Base-by-base conservation (phyloP, 1,139 yeast genomes). In the Eremothecium sinecaudum region DNA sequence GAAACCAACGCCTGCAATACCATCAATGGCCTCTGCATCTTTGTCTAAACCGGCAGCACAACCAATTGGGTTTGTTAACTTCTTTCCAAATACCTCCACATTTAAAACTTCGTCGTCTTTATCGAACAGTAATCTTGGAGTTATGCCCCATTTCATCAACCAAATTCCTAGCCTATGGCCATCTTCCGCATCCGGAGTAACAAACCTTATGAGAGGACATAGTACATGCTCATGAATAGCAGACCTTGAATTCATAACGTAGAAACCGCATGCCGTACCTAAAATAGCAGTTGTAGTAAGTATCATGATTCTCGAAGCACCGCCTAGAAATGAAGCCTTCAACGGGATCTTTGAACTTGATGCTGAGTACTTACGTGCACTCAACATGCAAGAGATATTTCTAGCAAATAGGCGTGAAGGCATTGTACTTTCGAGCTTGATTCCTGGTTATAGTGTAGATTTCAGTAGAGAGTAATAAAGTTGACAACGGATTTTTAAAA, bases 21-120 rank as follows among this genome's bases (percentile, higher is more conserved):
- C 64, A 47, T 87, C 96, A 47, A 90, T 76, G n/a, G 86, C 94
- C 53, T 84, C 94, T 34, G 86, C 98, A 50, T 87, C 81, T 59
- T 87, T 87, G 58, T 87, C 98, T 44, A 87, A 70, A 9, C 98
- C 98, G 21, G 98, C 97, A 32, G 97, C 97, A 48, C 87, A 69
- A 5, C 97, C 97, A 38, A 87, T 65, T 14, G 97, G 97, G 37
- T 78, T 78, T 19, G 70, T 66, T 51, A 87, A 61, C 1, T 53
- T 61, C 34, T 64, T 69, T 5, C 84, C 86, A 54, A 81, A 80
- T 1, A 77, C 79, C 28, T 69, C 56, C 11, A 78, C 84, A 6
- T 71, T 63, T 44, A 81, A 63, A 4, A 62, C 59, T 3, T 69
- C 69, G 39, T 72, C 72, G 41, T 72, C 78, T 25, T 62, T 61